phyloP scores from a whole-genome alignment of 441 rosid genomes.

The Pelargonium citronellum region DNA sequence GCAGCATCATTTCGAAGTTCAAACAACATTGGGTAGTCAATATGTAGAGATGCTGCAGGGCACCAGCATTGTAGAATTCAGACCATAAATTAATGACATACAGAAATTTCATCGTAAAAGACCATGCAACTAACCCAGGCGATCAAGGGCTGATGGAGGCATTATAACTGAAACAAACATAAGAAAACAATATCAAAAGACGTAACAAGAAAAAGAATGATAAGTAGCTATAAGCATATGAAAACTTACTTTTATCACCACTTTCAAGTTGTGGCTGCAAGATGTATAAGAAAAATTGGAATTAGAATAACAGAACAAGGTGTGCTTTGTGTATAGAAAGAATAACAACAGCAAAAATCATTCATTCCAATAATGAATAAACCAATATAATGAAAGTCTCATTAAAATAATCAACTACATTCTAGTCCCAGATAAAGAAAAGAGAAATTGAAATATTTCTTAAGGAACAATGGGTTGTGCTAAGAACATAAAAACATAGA shows the following conservation, averaged over 20 bases:
- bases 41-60: conserved; percentile 48
- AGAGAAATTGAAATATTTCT: too few relatives aligned
- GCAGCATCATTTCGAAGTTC: conserved; percentile 37
- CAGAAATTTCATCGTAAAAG: not conserved
- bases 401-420: not conserved
- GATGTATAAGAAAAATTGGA: not conserved
- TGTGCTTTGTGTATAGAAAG: not conserved
- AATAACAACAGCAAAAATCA: not conserved
- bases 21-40: conserved; percentile 61
- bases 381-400: not conserved
- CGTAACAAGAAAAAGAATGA: not conserved
- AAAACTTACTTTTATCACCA: conserved; percentile 58
- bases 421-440: too few relatives aligned
- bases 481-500: too few relatives aligned
- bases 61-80: not conserved
- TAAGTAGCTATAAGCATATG: conserved; percentile 6
- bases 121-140: conserved; percentile 40
- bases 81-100: not conserved
- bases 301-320: not conserved
- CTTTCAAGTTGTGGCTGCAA: conserved; percentile 72
- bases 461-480: too few relatives aligned
- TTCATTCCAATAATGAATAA: not conserved
- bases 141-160: conserved; percentile 69
- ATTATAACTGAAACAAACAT: conserved; percentile 40
- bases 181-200: conserved; percentile 3